Percentiles rank a stretch among this genome's conserved stretches.
Conservation (phyloP, 805 yeast genomes). For the Schizosaccharomyces lindneri region DNA sequence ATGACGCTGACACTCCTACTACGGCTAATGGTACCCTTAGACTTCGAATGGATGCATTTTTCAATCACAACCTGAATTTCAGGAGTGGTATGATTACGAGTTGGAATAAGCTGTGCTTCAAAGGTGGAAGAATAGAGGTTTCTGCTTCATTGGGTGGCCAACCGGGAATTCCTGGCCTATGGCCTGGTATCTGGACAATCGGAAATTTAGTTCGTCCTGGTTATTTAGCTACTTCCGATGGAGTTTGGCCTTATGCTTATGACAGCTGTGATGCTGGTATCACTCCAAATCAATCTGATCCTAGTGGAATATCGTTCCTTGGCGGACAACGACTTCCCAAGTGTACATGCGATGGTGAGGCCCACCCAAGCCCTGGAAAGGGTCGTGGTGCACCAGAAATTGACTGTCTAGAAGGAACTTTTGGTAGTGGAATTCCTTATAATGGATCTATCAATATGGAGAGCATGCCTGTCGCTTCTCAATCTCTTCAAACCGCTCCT, state of each 20-base stretch:
- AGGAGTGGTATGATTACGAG: slow-evolving; percentile 80
- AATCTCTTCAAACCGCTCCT: slow-evolving; percentile 81
- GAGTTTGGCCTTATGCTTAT: slow-evolving; percentile 87
- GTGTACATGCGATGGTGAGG: slow-evolving; percentile 43
- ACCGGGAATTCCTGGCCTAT: slow-evolving; percentile 57
- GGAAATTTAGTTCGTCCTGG: slow-evolving; percentile 90
- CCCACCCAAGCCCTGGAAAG: slow-evolving; percentile 60
- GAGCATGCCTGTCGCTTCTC: slow-evolving; percentile 39
- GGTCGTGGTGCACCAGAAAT: slow-evolving; percentile 96
- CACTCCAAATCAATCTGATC: slow-evolving; percentile 74
- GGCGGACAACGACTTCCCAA: slow-evolving; percentile 59
- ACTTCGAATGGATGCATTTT: slow-evolving; percentile 55
- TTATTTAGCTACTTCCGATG: slow-evolving; percentile 62
- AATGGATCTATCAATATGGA: background rate
- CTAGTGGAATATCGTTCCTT: slow-evolving; percentile 67
- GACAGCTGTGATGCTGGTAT: slow-evolving; percentile 80
- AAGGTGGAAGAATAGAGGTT: slow-evolving; percentile 59
- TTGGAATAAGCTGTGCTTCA: slow-evolving; percentile 79
- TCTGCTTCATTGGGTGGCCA: slow-evolving; percentile 57
- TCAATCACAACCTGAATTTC: slow-evolving; percentile 55
- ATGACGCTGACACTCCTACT: slow-evolving; percentile 68
- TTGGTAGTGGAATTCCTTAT: slow-evolving; percentile 9
- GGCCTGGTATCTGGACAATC: slow-evolving; percentile 95
- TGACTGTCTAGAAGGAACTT: slow-evolving; percentile 73
- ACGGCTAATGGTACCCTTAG: slow-evolving; percentile 50